These are phyloP conservation scores for Syncephalastrum sp. DNA, from an alignment of 371 early-diverging fungal species.

Conservation along the genomic window DNA sequence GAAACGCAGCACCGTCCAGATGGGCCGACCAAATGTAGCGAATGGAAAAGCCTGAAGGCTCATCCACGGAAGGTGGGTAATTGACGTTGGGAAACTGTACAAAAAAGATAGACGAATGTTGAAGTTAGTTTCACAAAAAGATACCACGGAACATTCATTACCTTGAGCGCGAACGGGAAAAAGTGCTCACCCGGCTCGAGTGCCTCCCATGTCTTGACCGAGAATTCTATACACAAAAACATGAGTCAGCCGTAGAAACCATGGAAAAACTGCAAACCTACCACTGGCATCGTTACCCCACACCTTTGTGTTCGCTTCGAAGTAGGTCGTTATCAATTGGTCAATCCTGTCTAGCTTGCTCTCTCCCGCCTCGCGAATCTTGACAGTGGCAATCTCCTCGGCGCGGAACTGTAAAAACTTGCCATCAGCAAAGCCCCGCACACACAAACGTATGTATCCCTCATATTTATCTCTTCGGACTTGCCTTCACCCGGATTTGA, in stretches of 20 bases:
- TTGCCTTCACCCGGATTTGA: conserved; percentile 40
- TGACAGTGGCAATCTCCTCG: conserved; percentile 37
- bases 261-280: conserved; percentile 9
- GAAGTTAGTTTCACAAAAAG: neutral
- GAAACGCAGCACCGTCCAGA: conserved; percentile 38
- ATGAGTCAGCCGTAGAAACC: neutral
- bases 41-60: conserved; percentile 28
- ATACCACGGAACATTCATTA: conserved; percentile 7
- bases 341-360: conserved; percentile 19
- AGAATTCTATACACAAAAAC: neutral
- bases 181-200: conserved; percentile 34
- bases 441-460: neutral
- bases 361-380: conserved; percentile 20
- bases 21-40: conserved; percentile 50
- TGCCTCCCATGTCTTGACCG: conserved; percentile 25
- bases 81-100: conserved; percentile 37
- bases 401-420: conserved; percentile 35
- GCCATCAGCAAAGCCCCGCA: neutral
- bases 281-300: conserved; percentile 37
- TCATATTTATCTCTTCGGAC: neutral
- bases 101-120: neutral
- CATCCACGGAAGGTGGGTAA: conserved; percentile 33
- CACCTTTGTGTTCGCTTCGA: conserved; percentile 23
- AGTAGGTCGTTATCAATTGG: conserved; percentile 38
- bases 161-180: conserved; percentile 50